Conservation (phyloP, 208 protist species). For the Trypanosoma cruzi region DNA sequence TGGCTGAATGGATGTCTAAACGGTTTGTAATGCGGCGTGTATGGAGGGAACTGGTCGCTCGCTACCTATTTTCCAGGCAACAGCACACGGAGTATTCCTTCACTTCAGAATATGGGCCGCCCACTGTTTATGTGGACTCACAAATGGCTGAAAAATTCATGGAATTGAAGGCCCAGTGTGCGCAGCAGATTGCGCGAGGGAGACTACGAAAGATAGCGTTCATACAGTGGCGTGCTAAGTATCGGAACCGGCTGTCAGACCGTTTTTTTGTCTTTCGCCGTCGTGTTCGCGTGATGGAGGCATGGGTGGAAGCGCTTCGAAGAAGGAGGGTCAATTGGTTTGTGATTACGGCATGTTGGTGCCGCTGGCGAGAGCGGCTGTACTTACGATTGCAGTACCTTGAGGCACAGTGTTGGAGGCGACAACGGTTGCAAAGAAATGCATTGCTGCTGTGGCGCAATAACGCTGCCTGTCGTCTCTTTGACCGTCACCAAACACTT, state of each 20-base stretch:
- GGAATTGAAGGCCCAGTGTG: constrained; percentile 24
- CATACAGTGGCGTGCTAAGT: constrained; percentile 2
- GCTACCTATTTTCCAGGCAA: constrained; percentile 21
- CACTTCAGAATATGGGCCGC: constrained; percentile 7
- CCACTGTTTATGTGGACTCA: constrained; percentile 17
- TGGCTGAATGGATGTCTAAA: constrained; percentile 34
- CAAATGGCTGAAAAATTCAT: constrained; percentile 13
- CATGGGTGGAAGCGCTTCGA: constrained; percentile 31
- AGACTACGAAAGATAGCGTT: constrained; percentile 6
- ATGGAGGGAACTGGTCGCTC: constrained; percentile 12
- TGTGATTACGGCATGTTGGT: constrained; percentile 18
- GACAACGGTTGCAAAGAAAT: not conserved
- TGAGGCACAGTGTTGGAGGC: constrained; percentile 14
- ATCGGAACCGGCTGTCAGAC: constrained; percentile 16
- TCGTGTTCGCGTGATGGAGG: constrained; percentile 14
- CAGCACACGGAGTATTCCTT: constrained; percentile 6
- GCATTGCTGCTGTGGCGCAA: constrained; percentile 6
- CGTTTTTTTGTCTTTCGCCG: constrained; percentile 30
- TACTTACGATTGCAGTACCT: constrained; percentile 7
- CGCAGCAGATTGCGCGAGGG: constrained; percentile 18
- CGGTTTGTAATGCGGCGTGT: constrained; percentile 29
- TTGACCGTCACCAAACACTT: not conserved
- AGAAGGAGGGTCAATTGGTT: constrained; percentile 3
- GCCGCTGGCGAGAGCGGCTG: constrained; percentile 26
- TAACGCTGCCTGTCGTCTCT: not conserved